These are phyloP conservation scores for Entrophospora sp. DNA, from an alignment of 192 early-diverging fungal genomes.

Conservation along the genomic window DNA sequence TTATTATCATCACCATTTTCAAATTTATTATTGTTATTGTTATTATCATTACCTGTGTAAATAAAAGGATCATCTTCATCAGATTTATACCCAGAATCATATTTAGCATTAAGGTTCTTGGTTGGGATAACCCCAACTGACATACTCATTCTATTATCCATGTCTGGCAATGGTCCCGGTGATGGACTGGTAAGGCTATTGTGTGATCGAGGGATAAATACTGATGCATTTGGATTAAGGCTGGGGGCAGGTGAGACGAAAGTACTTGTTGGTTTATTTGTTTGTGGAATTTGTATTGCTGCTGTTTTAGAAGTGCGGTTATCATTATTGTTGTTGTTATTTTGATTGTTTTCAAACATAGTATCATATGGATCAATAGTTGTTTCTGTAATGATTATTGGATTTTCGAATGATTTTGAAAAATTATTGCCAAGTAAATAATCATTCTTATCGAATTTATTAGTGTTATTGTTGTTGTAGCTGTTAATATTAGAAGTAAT, in stretches of 20 bases:
- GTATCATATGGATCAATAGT: no score
- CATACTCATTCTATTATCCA: no score
- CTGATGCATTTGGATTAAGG: slow-evolving; percentile 15
- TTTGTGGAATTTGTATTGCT: background rate
- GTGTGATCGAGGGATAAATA: slow-evolving; percentile 23
- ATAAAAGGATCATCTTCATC: no score
- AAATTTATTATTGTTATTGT: no score
- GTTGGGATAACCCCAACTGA: no score
- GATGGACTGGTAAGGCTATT: no score
- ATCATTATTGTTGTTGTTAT: background rate
- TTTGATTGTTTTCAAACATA: background rate
- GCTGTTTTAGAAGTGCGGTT: background rate
- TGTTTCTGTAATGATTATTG: no score
- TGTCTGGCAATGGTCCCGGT: background rate
- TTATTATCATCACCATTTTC: no score
- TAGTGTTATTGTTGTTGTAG: background rate
- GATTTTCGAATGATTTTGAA: no score
- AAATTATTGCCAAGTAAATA: no score
- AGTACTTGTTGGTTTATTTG: background rate
- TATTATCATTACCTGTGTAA: no score
- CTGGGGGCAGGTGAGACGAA: background rate
- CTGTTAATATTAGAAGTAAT: background rate
- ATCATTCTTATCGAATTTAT: no score
- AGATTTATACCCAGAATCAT: background rate
- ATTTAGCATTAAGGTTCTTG: background rate